Evolutionary conservation across 371 early-diverging fungal species (phyloP), one percentile per base, ranked within the genome.

Genomic region (Dichotomocladium elegans): DNA sequence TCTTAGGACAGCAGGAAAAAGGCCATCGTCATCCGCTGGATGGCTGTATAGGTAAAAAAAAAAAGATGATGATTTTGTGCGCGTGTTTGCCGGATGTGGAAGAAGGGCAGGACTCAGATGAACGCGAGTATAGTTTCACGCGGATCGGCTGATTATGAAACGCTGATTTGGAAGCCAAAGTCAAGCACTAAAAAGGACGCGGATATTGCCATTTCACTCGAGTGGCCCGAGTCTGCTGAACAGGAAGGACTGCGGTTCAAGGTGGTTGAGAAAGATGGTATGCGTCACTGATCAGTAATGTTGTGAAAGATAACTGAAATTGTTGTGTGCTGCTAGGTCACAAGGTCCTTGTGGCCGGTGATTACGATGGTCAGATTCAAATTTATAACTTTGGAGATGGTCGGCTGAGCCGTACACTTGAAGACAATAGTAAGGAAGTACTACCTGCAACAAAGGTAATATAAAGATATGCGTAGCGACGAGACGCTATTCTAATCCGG

Each of bases 341-440:
- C 44, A 68, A 66, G 41, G 66, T 63, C 2, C 26, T 74, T 6
- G 3, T 77, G 37, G 65, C 68, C 14, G 78, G 78, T 28, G 70
- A 74, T 22, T 72, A 71, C 47, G 64, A 68, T 25, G 78, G 78
- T 1, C 61, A 64, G 9, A 63, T 77, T 3, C 66, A 41, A 11
- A 52, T 77, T 5, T 74, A 60, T 44, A 48, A 77, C 51, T 51
- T 77, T 17, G 64, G 68, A n/a, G 53, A 68, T 44, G 60, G 55
- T 6, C 42, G 31, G 29, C 41, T 31, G 17, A 77, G 77, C 40
- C 53, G 52, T 51, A 63, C 63, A 4, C 40, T 74, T 22, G 47
- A 57, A 9, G 70, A 72, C 53, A 50, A 51, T 5, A 72, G 66
- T 27, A 60, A 64, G 43, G 74, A 72, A 26, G 43, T 52, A 15